Conservation (phyloP, 305 asterid species). For the Coffea humblotiana region DNA sequence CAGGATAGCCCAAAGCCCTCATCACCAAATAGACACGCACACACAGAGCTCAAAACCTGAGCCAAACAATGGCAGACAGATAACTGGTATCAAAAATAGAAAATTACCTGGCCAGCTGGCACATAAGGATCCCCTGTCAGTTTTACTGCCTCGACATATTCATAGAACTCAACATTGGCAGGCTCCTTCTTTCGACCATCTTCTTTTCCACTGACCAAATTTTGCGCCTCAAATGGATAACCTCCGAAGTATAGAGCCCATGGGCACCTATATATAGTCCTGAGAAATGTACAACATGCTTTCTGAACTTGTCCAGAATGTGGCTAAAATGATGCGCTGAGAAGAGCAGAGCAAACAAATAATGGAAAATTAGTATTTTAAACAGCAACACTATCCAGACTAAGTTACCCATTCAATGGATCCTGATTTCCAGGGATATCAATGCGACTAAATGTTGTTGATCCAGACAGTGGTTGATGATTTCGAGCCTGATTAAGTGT, state of each 20-base stretch:
- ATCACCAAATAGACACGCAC: background rate
- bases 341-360: background rate
- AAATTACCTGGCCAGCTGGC: slow-evolving; percentile 95
- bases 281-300: slow-evolving; percentile 31
- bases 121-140: slow-evolving; percentile 86
- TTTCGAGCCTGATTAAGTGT: slow-evolving; percentile 72
- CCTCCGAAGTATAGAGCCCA: slow-evolving; percentile 85
- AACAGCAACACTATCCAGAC: slow-evolving; percentile 12
- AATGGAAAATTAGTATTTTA: background rate
- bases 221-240: slow-evolving; percentile 79
- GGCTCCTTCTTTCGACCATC: slow-evolving; percentile 58
- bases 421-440: slow-evolving; percentile 62
- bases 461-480: slow-evolving; percentile 84
- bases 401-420: slow-evolving; percentile 80
- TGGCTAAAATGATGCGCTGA: slow-evolving; percentile 4
- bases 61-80: background rate
- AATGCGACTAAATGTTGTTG: slow-evolving; percentile 85
- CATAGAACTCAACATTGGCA: slow-evolving; percentile 72
- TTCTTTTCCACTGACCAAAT: slow-evolving; percentile 95
- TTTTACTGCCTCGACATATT: slow-evolving; percentile 91
- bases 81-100: slow-evolving; percentile 13
- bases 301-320: background rate
- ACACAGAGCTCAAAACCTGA: background rate
- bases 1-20: background rate
- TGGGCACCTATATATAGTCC: slow-evolving; percentile 92